phyloP scores from a whole-genome alignment of 2,329 filamentous ascomycete genomes.

The Drechmeria coniospora region DNA sequence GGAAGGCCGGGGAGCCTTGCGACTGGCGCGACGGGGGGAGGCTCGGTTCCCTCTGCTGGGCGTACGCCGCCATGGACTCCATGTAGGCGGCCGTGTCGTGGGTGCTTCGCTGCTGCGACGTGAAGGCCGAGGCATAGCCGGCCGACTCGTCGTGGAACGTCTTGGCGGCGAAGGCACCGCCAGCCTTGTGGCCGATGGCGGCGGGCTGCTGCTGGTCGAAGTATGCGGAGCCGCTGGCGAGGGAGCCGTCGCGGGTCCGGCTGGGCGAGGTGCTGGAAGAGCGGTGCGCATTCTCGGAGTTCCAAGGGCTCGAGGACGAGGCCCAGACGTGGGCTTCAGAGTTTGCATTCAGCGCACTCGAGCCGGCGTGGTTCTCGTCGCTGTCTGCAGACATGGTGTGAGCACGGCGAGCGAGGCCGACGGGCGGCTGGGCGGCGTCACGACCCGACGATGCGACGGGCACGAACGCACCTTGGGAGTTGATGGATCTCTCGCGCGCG shows the following conservation, averaged over 20 bases:
- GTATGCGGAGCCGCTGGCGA: conserved; percentile 27
- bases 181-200: conserved; percentile 25
- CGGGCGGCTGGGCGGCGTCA: not conserved
- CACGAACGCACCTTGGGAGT: conserved; percentile 33
- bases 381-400: conserved; percentile 10
- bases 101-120: conserved; percentile 15
- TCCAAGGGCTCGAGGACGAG: conserved; percentile 38
- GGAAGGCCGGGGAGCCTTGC: conserved; percentile 24
- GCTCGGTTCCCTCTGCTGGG: conserved; percentile 35
- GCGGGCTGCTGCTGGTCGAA: conserved; percentile 27
- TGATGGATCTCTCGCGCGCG: conserved; percentile 24
- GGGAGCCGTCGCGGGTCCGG: conserved; percentile 32
- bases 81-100: conserved; percentile 27
- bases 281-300: conserved; percentile 25
- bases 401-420: conserved; percentile 3
- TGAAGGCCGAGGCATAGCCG: conserved; percentile 11
- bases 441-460: no score
- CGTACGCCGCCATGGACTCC: conserved; percentile 13
- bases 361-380: conserved; percentile 41
- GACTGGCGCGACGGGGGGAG: conserved; percentile 40
- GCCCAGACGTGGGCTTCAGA: conserved; percentile 54
- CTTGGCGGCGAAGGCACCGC: conserved; percentile 8
- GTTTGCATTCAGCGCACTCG: conserved; percentile 50
- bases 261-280: conserved; percentile 44
- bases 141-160: conserved; percentile 11